Conservation (phyloP, 2,329 filamentous ascomycete genomes). For the Aspergillus alliaceus region DNA sequence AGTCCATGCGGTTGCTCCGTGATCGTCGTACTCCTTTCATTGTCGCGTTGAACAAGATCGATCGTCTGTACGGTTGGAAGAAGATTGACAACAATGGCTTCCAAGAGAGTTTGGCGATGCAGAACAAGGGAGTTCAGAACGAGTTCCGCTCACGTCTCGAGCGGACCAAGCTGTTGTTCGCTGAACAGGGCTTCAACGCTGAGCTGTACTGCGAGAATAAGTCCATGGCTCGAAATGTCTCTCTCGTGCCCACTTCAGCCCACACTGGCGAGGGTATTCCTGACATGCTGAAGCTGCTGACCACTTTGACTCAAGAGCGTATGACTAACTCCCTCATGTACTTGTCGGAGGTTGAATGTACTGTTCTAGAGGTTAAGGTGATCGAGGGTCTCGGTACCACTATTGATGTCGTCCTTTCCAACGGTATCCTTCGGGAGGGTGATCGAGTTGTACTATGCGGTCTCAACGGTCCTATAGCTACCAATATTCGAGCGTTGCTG, state of each 20-base stretch:
- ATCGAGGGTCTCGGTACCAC: constrained; percentile 99
- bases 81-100: constrained; percentile 98
- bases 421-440: constrained; percentile 90
- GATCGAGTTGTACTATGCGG: constrained; percentile 94
- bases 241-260: constrained; percentile 94
- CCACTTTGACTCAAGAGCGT: constrained; percentile 89
- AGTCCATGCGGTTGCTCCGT: constrained; percentile 92
- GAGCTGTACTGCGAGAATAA: constrained; percentile 98
- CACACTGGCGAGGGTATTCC: constrained; percentile 99
- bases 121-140: constrained; percentile 89
- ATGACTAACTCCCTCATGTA: constrained; percentile 99
- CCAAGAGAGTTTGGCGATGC: constrained; percentile 82
- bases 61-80: constrained; percentile 99
- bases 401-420: constrained; percentile 94
- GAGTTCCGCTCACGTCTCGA: constrained; percentile 90
- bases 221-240: constrained; percentile 90
- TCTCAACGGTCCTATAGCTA: constrained; percentile 92
- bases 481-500: constrained; percentile 89
- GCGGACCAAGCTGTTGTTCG: constrained; percentile 88
- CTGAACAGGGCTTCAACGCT: constrained; percentile 96
- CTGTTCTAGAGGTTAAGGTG: constrained; percentile 97
- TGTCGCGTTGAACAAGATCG: constrained; percentile 98
- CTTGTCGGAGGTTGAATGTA: constrained; percentile 94
- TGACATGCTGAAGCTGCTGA: constrained; percentile 94
- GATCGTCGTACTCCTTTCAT: constrained; percentile 97